Evolutionary conservation across 2,329 filamentous ascomycete genomes (phyloP).

Genomic region (Trematosphaeria pertusa): DNA sequence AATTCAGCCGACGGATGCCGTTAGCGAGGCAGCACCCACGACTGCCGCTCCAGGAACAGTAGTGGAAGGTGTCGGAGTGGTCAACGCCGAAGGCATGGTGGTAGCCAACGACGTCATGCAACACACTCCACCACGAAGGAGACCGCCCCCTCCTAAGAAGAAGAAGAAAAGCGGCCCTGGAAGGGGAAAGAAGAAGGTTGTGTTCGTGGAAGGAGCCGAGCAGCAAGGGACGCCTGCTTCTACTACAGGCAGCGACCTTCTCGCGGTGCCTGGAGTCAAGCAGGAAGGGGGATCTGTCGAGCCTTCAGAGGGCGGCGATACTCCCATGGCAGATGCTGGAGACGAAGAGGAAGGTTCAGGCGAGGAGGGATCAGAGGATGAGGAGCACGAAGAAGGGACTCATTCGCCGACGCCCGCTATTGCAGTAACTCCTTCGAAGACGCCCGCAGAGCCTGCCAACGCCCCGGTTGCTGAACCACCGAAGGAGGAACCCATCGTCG

Average conservation of each 20-base stretch:
- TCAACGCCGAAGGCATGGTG: slow-evolving; percentile 67
- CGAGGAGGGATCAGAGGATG: slow-evolving; percentile 53
- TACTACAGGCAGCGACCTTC: slow-evolving; percentile 27
- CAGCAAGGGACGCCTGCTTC: slow-evolving; percentile 37
- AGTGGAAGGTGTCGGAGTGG: slow-evolving; percentile 65
- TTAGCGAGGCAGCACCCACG: slow-evolving; percentile 52
- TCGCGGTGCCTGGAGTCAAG: slow-evolving; percentile 37
- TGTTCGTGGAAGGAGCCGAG: slow-evolving; percentile 59
- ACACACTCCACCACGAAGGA: slow-evolving; percentile 63
- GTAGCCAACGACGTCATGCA: slow-evolving; percentile 57
- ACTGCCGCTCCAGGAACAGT: slow-evolving; percentile 64
- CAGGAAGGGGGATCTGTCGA: slow-evolving; percentile 50
- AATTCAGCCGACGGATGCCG: slow-evolving; percentile 66
- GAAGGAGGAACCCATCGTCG: slow-evolving; percentile 2
- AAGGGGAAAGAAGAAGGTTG: slow-evolving; percentile 78
- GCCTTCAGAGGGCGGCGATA: slow-evolving; percentile 45
- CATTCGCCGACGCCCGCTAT: slow-evolving; percentile 54
- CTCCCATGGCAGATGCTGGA: slow-evolving; percentile 54
- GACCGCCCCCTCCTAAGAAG: slow-evolving; percentile 78
- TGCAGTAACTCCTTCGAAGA: slow-evolving; percentile 34
- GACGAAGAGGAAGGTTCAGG: slow-evolving; percentile 58
- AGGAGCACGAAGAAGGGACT: slow-evolving; percentile 54
- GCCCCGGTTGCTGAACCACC: slow-evolving; percentile 13
- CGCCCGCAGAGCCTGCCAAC: slow-evolving; percentile 21
- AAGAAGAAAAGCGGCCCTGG: slow-evolving; percentile 80